Base-by-base conservation (phyloP, 495 filamentous ascomycete species). In the Stereocaulon alpinum region DNA sequence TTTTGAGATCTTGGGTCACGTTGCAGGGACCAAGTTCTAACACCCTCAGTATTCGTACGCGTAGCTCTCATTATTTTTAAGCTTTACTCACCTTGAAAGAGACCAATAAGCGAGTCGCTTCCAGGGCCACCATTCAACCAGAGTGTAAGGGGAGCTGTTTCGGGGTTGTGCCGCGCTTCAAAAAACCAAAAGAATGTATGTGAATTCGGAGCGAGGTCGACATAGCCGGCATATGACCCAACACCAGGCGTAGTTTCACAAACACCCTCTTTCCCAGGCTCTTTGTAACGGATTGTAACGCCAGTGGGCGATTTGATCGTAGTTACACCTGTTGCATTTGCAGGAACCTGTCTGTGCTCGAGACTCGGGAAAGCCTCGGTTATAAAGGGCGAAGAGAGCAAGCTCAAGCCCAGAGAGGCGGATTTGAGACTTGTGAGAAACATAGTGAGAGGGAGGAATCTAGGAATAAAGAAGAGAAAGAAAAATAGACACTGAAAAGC, bases 101-200 rank as follows among this genome's bases (percentile, higher is more conserved):
- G 70, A 6, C 86, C 87, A 58, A 87, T 81, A 70, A 87, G 74
- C 15, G 83, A 87, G 61, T 84, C 76, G 47, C 72, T 77, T 15
- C 80, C 81, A 0, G 81, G 81, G 1, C 80, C 80, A 44, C 82
- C 82, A 65, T 84, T 84, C 66, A 86, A 78, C 81, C 82, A 86
- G 17, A 85, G 76, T 0, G 82, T 84, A 41, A 84, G 62, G 0
- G 80, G 80, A n/a, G 81, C 81, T 52, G 74, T 70, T 24, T 67
- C 59, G 0, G 82, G 81, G 59, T 83, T 73, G 59, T 80, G 76
- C 58, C 82, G 72, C 5, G 80, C 71, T 65, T 85, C 81, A 61
- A 85, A 85, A 64, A 84, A 84, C 80, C 80, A 84, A 69, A 76
- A 86, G 71, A 86, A 86, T 47, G 83, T 81, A 63, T 86, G 84